These are phyloP conservation scores for Diplodia sapinea DNA, from an alignment of 2,329 filamentous ascomycete species.

Conservation along the genomic window DNA sequence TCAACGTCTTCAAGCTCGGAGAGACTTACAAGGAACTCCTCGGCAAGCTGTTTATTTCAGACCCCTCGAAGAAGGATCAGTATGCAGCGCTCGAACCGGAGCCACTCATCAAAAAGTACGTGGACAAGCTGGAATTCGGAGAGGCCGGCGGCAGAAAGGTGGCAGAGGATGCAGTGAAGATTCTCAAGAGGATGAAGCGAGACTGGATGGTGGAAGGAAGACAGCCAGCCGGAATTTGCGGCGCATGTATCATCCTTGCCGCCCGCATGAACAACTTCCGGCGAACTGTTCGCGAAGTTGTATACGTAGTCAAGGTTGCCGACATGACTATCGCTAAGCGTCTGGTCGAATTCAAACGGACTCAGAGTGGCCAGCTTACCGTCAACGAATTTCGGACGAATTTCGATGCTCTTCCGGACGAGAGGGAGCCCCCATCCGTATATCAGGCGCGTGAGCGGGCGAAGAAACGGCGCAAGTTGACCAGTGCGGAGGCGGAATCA, in stretches of 20 bases:
- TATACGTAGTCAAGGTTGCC: constrained; percentile 97
- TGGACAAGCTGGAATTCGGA: constrained; percentile 89
- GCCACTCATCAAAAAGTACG: constrained; percentile 89
- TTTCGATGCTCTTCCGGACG: constrained; percentile 70
- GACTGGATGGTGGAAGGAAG: constrained; percentile 98
- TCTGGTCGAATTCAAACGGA: constrained; percentile 87
- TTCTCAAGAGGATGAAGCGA: constrained; percentile 89
- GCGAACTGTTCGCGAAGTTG: constrained; percentile 87
- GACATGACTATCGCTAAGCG: constrained; percentile 92
- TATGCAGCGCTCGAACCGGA: constrained; percentile 76
- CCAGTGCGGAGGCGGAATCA: constrained; percentile 33
- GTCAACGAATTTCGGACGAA: constrained; percentile 82
- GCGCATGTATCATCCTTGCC: constrained; percentile 90
- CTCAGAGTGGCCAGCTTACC: constrained; percentile 81
- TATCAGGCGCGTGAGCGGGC: constrained; percentile 66
- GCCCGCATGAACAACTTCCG: constrained; percentile 98
- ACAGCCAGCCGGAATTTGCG: constrained; percentile 90
- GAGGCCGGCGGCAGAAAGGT: constrained; percentile 77
- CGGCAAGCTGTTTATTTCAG: constrained; percentile 69
- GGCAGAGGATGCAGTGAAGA: constrained; percentile 82
- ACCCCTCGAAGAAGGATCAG: constrained; percentile 46
- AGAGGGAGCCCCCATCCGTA: constrained; percentile 74
- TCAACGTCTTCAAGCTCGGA: constrained; percentile 92
- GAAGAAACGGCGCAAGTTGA: constrained; percentile 44
- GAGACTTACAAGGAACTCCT: constrained; percentile 86